A percentile compares a stretch with the other conserved stretches of the same genome.
Evolutionary conservation across 148 eudicot genomes (phyloP).

Genomic region (Cornus controversa): DNA sequence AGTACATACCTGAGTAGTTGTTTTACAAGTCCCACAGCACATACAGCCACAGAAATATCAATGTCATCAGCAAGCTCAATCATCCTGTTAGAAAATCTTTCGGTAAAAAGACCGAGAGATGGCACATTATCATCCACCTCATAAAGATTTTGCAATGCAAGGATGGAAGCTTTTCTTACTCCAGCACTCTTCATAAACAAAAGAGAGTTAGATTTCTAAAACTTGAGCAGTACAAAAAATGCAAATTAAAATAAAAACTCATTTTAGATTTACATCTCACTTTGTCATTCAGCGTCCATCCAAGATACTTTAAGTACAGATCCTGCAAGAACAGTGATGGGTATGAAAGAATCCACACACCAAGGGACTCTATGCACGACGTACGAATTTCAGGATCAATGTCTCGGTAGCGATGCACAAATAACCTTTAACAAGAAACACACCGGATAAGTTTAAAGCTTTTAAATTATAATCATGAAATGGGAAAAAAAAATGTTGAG

Average conservation of each 20-base stretch:
- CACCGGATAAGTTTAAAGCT: conserved; percentile 7
- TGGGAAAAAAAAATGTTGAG: conserved; percentile 7
- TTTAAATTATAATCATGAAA: neutral
- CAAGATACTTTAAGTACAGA: conserved; percentile 92
- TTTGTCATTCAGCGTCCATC: conserved; percentile 98
- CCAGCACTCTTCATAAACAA: conserved; percentile 64
- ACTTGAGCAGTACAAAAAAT: neutral
- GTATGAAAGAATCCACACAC: conserved; percentile 89
- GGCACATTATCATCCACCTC: conserved; percentile 97
- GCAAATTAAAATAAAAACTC: conserved; percentile 1
- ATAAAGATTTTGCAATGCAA: conserved; percentile 84
- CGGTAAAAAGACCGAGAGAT: conserved; percentile 91
- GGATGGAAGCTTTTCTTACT: conserved; percentile 87
- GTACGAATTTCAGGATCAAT: conserved; percentile 86
- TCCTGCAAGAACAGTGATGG: conserved; percentile 94
- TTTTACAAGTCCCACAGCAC: conserved; percentile 89
- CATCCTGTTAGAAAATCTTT: conserved; percentile 89
- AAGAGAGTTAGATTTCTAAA: conserved; percentile 9
- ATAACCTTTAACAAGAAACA: conserved; percentile 59
- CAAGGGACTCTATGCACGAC: conserved; percentile 90
- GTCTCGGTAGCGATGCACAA: conserved; percentile 97
- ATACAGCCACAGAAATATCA: conserved; percentile 93
- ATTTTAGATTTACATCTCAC: conserved; percentile 31
- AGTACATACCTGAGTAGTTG: conserved; percentile 70
- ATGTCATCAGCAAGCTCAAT: conserved; percentile 97